These are phyloP conservation scores for Chlamydomonas asymmetrica DNA, from an alignment of 139 green algal genomes.

Conservation along the genomic window DNA sequence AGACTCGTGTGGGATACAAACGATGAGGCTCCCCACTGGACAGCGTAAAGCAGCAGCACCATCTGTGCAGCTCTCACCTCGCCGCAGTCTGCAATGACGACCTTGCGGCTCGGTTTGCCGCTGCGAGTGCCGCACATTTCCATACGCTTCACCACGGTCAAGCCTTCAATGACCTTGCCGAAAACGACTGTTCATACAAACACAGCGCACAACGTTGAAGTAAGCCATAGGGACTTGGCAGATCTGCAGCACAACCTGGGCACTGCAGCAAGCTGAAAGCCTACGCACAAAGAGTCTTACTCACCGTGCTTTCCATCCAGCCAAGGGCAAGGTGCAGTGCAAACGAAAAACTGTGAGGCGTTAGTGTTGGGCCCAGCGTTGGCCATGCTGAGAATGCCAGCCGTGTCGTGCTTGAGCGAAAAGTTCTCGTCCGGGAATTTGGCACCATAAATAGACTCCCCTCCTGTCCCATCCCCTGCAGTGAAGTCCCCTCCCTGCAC, in stretches of 20 bases:
- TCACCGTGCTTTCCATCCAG: conserved; percentile 82
- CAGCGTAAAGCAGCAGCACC: too few relatives aligned
- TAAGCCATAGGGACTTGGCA: too few relatives aligned
- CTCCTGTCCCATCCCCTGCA: conserved; percentile 73
- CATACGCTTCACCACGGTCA: conserved; percentile 75
- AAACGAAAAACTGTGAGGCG: conserved; percentile 78
- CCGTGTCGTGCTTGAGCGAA: conserved; percentile 77
- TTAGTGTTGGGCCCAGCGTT: conserved; percentile 77
- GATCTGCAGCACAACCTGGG: too few relatives aligned
- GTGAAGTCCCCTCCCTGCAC: conserved; percentile 68
- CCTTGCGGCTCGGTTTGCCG: conserved; percentile 55
- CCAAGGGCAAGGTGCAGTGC: conserved; percentile 69
- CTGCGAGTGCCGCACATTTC: conserved; percentile 65
- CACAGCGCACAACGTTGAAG: too few relatives aligned
- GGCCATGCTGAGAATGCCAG: conserved; percentile 70
- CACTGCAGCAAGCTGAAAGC: too few relatives aligned
- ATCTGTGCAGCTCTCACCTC: too few relatives aligned
- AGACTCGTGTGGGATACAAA: too few relatives aligned
- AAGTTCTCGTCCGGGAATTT: conserved; percentile 90
- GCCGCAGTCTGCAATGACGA: conserved; percentile 65
- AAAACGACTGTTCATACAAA: conserved; percentile 94
- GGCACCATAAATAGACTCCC: conserved; percentile 87
- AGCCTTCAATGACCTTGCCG: conserved; percentile 82
- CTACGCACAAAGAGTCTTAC: too few relatives aligned
- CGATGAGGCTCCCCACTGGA: too few relatives aligned